A percentile compares a stretch with the other conserved stretches of the same genome.
Conservation (phyloP, 352 stramenopile species). For the Thalassiosira sp. region DNA sequence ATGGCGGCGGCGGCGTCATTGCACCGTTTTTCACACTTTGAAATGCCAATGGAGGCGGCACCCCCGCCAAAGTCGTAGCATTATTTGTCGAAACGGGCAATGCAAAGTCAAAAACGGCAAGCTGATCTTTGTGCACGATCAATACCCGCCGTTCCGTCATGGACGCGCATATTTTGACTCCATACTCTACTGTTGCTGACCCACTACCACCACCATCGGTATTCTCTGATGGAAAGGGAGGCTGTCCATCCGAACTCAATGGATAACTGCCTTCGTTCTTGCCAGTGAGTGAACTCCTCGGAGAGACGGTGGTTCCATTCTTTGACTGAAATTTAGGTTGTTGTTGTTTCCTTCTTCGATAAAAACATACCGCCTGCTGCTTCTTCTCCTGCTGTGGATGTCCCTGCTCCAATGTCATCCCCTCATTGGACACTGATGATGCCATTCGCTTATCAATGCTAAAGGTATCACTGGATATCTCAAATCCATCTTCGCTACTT, state of each 20-base stretch:
- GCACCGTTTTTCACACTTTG: too few relatives aligned
- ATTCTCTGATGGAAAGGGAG: background rate
- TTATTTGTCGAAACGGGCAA: too few relatives aligned
- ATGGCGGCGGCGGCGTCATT: background rate
- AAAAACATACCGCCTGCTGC: background rate
- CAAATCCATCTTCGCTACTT: background rate
- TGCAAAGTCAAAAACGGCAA: slow-evolving; percentile 75
- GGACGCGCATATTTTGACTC: slow-evolving; percentile 47
- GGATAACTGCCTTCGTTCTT: background rate
- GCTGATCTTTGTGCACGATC: slow-evolving; percentile 67
- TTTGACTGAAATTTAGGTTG: background rate
- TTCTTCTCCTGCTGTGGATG: too few relatives aligned
- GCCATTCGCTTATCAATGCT: background rate
- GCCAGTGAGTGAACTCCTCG: background rate
- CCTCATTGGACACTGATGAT: background rate
- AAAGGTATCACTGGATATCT: background rate
- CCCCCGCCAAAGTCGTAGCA: too few relatives aligned
- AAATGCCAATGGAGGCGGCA: too few relatives aligned
- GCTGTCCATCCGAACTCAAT: slow-evolving; percentile 1
- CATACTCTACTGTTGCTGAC: slow-evolving; percentile 1
- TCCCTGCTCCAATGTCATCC: too few relatives aligned
- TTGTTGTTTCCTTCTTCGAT: background rate
- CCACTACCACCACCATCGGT: background rate
- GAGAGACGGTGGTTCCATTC: too few relatives aligned
- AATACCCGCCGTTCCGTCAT: slow-evolving; percentile 64